Evolutionary conservation across 768 basidiomycete genomes (phyloP).

Genomic region (Hypholoma fasciculare): DNA sequence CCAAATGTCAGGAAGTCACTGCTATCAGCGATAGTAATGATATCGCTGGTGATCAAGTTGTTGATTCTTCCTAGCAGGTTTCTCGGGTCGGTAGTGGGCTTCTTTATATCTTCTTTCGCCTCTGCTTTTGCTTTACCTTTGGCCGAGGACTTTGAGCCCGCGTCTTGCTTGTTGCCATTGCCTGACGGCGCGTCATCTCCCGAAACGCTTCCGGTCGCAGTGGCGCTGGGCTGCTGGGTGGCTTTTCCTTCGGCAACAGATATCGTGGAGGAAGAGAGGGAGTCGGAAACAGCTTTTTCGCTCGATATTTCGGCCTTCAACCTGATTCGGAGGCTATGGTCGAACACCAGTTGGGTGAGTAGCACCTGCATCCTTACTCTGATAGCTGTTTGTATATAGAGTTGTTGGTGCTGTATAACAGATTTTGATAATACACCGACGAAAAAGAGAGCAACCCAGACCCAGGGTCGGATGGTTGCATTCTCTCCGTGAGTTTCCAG

Average conservation of each 20-base stretch:
- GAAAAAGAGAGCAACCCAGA: conserved; percentile 52
- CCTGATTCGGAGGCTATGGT: conserved; percentile 58
- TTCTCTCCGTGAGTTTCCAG: conserved; percentile 51
- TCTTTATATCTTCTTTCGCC: conserved; percentile 27
- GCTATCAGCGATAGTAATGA: conserved; percentile 20
- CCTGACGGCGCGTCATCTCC: no score
- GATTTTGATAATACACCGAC: conserved; percentile 44
- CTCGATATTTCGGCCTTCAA: conserved; percentile 43
- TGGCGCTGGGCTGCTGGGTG: no score
- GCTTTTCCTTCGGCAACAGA: no score
- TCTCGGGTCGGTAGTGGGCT: conserved; percentile 22
- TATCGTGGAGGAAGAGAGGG: no score
- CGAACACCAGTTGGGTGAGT: conserved; percentile 42
- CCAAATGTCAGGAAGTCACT: neutral
- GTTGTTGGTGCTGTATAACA: conserved; percentile 54
- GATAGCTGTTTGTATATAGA: conserved; percentile 46
- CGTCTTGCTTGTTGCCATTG: no score
- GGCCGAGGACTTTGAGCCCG: conserved; percentile 10
- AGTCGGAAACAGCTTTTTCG: conserved; percentile 31
- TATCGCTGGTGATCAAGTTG: conserved; percentile 37
- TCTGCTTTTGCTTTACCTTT: neutral
- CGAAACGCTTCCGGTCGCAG: no score
- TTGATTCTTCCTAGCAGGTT: conserved; percentile 76
- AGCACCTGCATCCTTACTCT: conserved; percentile 38
- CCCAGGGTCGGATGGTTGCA: conserved; percentile 37